Evolutionary conservation across 176 grass and related monocot genomes (phyloP).

Genomic region (Musa acuminata): DNA sequence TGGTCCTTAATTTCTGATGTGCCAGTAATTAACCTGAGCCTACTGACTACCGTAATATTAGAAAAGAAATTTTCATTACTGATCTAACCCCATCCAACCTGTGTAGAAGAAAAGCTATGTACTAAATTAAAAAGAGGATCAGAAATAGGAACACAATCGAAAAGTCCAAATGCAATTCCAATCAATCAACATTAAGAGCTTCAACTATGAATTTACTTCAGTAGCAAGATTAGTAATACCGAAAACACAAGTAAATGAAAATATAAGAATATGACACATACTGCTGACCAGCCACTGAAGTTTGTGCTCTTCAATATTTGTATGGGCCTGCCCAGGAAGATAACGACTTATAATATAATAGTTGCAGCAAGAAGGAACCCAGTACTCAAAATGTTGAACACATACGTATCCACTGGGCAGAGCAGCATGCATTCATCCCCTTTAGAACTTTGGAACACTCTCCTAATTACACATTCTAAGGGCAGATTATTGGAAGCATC

Average conservation of each 20-base stretch:
- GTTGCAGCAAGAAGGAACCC: background rate
- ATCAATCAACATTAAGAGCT: too few relatives aligned
- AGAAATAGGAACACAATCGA: too few relatives aligned
- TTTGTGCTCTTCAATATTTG: conserved; percentile 87
- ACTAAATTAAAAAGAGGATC: too few relatives aligned
- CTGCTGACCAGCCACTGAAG: too few relatives aligned
- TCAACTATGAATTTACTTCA: too few relatives aligned
- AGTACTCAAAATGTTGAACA: background rate
- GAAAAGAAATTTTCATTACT: too few relatives aligned
- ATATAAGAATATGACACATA: conserved; percentile 24
- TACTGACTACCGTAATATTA: too few relatives aligned
- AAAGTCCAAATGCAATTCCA: too few relatives aligned
- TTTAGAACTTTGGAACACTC: conserved; percentile 65
- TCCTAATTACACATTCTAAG: conserved; percentile 72
- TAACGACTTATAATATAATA: background rate
- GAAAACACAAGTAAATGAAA: background rate
- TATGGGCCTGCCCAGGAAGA: conserved; percentile 48
- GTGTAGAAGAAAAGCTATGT: too few relatives aligned
- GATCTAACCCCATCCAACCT: too few relatives aligned
- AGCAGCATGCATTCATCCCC: conserved; percentile 80
- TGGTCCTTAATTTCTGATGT: too few relatives aligned
- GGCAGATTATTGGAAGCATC: conserved; percentile 59
- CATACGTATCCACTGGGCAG: conserved; percentile 79
- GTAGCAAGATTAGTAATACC: background rate
- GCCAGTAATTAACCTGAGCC: too few relatives aligned